Evolutionary conservation across 345 rosid genomes (phyloP), one percentile per base, ranked within the genome.

Genomic region (Arabis alpina): DNA sequence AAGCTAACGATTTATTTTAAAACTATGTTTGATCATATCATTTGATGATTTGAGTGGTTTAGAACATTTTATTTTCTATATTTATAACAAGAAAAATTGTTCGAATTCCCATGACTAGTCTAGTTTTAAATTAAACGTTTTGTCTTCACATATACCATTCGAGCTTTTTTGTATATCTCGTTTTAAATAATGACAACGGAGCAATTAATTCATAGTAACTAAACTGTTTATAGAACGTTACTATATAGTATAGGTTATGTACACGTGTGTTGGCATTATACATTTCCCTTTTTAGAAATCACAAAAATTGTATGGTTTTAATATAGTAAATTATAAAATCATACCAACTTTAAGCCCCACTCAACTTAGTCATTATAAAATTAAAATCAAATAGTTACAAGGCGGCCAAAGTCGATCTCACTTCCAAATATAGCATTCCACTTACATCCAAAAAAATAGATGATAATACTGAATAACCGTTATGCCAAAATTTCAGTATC

Each of bases 401-500:
- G 40, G 28, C 30, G 25, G n/a, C 9, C 8, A 54, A 58, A 19
- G 72, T 74, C 61, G 8, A 3, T 32, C 37, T 73, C 60, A 58
- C 39, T 73, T 66, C 72, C 72, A 66, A 57, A 57, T 50, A 40
- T 73, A 65, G 77, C 54, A 65, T 73, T 73, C 44, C 66, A 71
- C 63, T 62, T 54, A 25, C 65, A 56, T 55, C 65, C 36, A 54
- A 72, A 64, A 73, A 64, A 15, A 52, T 49, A 65, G 54, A 48
- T 34, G 75, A 71, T 62, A 62, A 53, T 71, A 71, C 69, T 71
- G 63, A 61, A 71, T 53, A 53, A 71, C 62, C 12, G 27, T 48
- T 73, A 64, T 64, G 59, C 71, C 71, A 64, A 73, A 73, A 73
- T 47, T 67, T 67, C 68, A 66, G 78, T 60, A 74, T 67, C 73